Conservation (phyloP, 208 protist genomes). For the Trichomonas gallinae region DNA sequence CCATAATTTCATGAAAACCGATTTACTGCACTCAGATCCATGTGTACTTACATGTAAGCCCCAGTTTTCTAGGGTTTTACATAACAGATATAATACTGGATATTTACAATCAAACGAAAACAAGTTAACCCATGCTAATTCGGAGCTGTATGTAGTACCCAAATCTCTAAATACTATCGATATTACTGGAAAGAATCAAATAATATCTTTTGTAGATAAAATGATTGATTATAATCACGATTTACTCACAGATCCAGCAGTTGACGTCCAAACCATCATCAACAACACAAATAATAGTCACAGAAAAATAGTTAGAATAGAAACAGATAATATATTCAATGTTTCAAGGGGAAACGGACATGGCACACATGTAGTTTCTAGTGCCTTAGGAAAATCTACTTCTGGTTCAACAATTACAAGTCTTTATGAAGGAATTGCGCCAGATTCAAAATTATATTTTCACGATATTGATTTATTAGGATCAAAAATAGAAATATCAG, state of each 20-base stretch:
- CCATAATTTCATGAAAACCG: not conserved
- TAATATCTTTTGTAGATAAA: not conserved
- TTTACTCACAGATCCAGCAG: not conserved
- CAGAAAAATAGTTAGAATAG: not conserved
- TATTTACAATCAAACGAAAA: not conserved
- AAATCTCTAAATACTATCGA: not conserved
- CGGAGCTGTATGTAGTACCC: not conserved
- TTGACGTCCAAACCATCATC: not conserved
- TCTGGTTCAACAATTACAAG: not conserved
- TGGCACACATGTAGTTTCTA: not conserved
- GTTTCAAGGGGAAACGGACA: not conserved
- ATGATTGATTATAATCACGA: not conserved
- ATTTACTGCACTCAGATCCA: not conserved
- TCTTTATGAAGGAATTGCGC: not conserved
- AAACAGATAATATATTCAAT: not conserved
- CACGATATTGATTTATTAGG: not conserved
- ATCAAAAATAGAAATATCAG: not conserved
- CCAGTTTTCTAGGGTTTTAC: not conserved
- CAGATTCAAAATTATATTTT: not conserved
- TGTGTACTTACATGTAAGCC: not conserved
- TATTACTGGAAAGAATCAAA: not conserved
- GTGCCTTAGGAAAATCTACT: not conserved
- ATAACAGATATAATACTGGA: not conserved
- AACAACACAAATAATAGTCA: not conserved
- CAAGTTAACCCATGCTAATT: not conserved